Conservation (phyloP, 495 filamentous ascomycete species). For the Annulohypoxylon maeteangense region DNA sequence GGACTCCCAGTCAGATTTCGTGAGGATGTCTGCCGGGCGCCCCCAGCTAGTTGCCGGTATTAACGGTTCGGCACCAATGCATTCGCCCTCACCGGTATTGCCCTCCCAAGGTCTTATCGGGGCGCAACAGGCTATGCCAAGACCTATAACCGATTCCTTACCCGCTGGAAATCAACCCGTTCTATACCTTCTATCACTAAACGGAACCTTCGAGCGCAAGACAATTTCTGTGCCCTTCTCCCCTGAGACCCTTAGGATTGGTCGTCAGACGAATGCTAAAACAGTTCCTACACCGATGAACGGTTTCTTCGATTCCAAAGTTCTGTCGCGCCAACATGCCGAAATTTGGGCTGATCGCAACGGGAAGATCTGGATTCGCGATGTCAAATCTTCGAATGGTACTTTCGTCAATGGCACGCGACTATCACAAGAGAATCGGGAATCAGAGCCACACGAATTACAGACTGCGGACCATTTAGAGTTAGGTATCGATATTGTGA, state of each 20-base stretch:
- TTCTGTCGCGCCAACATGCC: constrained; percentile 93
- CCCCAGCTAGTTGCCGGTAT: constrained; percentile 61
- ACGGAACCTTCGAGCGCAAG: constrained; percentile 95
- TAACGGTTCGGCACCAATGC: constrained; percentile 75
- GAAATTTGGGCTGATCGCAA: constrained; percentile 92
- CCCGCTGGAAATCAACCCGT: constrained; percentile 74
- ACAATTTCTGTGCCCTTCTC: constrained; percentile 90
- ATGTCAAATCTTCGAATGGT: constrained; percentile 98
- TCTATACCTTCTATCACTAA: constrained; percentile 84
- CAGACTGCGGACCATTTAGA: constrained; percentile 89
- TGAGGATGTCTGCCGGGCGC: constrained; percentile 54
- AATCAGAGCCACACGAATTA: constrained; percentile 93
- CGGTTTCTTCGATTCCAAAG: constrained; percentile 97
- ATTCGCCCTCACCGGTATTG: constrained; percentile 77
- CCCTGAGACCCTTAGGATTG: constrained; percentile 90
- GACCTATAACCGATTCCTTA: constrained; percentile 63
- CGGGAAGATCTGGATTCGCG: constrained; percentile 94
- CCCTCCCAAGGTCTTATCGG: constrained; percentile 59
- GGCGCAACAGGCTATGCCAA: constrained; percentile 53
- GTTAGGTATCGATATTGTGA: constrained; percentile 96
- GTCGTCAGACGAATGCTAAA: constrained; percentile 95
- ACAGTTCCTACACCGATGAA: constrained; percentile 89
- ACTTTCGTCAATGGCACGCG: constrained; percentile 97
- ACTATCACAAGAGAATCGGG: constrained; percentile 89
- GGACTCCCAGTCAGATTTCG: constrained; percentile 57